Conservation (phyloP, 2,329 filamentous ascomycete species). For the Monilinia polystroma region DNA sequence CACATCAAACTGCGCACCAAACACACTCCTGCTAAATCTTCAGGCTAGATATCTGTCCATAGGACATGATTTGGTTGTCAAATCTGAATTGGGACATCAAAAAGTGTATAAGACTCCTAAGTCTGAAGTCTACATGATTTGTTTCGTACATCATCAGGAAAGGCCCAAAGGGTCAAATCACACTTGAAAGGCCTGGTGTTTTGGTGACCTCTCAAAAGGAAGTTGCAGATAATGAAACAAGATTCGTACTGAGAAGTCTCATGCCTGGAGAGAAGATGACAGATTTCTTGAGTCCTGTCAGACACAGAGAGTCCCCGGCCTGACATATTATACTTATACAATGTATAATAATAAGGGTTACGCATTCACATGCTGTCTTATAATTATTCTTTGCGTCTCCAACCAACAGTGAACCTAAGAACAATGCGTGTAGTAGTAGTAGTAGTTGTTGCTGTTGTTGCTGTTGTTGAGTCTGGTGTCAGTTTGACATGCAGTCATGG, state of each 20-base stretch:
- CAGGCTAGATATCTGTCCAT: too few relatives aligned
- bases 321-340: background rate
- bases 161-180: background rate
- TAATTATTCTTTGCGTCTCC: background rate
- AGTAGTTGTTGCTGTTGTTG: background rate
- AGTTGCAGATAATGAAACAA: background rate
- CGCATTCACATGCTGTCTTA: background rate
- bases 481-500: background rate
- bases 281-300: background rate
- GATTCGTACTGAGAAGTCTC: background rate
- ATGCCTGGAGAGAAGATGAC: background rate
- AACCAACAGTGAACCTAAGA: too few relatives aligned
- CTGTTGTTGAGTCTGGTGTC: background rate
- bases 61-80: too few relatives aligned
- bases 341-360: background rate
- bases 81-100: too few relatives aligned
- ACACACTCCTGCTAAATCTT: too few relatives aligned
- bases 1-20: too few relatives aligned
- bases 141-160: background rate
- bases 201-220: background rate
- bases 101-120: too few relatives aligned
- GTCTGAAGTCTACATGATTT: too few relatives aligned
- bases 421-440: background rate
- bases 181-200: background rate
- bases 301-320: background rate